phyloP scores from a whole-genome alignment of 441 rosid species.

The Erodium texanum region DNA sequence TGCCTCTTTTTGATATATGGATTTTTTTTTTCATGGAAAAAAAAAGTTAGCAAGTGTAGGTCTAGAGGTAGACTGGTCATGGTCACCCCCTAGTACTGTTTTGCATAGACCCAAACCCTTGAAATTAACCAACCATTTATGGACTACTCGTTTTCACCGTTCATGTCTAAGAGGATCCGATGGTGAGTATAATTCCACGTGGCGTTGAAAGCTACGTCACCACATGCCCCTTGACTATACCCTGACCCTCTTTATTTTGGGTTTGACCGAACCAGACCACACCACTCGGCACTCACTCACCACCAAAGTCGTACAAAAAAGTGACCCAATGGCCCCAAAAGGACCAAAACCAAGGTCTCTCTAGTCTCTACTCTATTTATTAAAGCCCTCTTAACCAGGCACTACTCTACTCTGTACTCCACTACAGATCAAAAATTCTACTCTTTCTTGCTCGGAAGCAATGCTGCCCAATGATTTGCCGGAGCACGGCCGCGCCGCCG shows the following conservation, averaged over 20 bases:
- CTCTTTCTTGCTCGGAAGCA: conserved; percentile 18
- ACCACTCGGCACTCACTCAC: background rate
- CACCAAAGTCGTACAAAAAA: background rate
- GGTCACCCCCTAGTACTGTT: background rate
- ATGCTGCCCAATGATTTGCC: conserved; percentile 17
- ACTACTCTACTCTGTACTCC: background rate
- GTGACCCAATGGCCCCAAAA: background rate
- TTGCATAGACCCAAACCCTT: background rate
- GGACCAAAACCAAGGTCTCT: background rate
- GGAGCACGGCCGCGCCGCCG: conserved; percentile 23
- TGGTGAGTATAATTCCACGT: background rate
- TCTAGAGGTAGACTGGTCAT: background rate
- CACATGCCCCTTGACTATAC: background rate
- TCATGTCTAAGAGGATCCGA: background rate
- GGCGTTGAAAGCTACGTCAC: background rate
- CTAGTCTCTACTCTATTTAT: background rate
- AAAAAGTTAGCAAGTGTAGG: background rate
- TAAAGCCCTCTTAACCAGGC: background rate
- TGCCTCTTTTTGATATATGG: background rate
- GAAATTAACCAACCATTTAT: background rate
- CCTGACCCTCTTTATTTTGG: background rate
- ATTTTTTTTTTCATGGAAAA: background rate
- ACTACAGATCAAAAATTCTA: background rate
- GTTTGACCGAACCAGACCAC: background rate
- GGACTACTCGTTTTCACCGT: background rate